Evolutionary conservation across 495 filamentous ascomycete genomes (phyloP), one percentile per base, ranked within the genome.

Genomic region (Lepidopterella palustris): DNA sequence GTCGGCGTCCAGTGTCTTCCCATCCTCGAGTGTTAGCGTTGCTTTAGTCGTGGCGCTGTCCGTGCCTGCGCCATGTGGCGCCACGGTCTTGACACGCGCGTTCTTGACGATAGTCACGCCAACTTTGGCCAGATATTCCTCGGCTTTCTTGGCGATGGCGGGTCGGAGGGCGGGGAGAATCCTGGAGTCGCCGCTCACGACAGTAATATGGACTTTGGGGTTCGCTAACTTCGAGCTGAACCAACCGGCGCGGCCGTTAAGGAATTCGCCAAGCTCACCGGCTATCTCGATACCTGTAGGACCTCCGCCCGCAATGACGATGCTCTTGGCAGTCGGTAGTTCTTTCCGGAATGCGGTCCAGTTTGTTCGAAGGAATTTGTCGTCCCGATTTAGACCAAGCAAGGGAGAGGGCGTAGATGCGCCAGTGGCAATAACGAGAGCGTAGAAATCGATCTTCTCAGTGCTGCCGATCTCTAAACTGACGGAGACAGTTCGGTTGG

Each of bases 251-350:
- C 28, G 26, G 21, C 66, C 64, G 42, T 68, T 68, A 35, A 72
- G 56, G n/a, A 60, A 59, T 39, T 69, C 59, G 25, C 69, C 74
- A 0, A 82, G 66, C 60, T 82, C 79, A 15, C 77, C 79, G 9
- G 80, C 79, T 0, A 72, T 76, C 55, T 82, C 79, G 50, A 89
- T 76, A 9, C 86, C 87, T 1, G 86, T 80, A 5, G 82, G 72
- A 0, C 88, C 88, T 0, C 79, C 88, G 28, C 89, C 88, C 4
- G 68, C 71, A 51, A 81, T 74, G 26, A 80, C 64, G 59, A 90
- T 84, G 32, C 72, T 76, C 53, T 80, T 77, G n/a, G 86, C 84
- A 1, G 40, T 59, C 3, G 72, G 61, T 48, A 88, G 78, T 15
- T 67, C 56, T 8, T 74, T 47, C 31, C 79, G 78, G 20, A 55